Percentiles rank a stretch among this genome's conserved stretches.
phyloP scores from a whole-genome alignment of 495 filamentous ascomycete species.

The Penicillium parvum region DNA sequence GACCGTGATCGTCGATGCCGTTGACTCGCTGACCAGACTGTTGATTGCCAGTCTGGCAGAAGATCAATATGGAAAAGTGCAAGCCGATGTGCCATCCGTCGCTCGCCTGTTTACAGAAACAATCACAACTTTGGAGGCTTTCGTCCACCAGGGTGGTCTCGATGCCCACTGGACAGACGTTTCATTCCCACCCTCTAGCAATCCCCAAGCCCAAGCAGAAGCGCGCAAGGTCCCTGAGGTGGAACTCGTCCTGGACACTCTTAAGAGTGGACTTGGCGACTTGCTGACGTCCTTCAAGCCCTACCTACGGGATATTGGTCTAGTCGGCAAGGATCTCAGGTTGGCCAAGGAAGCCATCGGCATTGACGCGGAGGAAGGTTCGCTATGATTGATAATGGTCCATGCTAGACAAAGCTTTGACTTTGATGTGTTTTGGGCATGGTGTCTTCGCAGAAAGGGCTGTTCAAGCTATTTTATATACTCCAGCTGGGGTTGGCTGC shows the following conservation, averaged over 20 bases:
- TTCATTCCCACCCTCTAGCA: constrained; percentile 39
- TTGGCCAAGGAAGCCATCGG: constrained; percentile 62
- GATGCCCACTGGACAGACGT: constrained; percentile 81
- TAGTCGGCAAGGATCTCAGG: constrained; percentile 63
- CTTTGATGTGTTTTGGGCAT: constrained; percentile 10
- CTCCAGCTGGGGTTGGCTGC: constrained; percentile 10
- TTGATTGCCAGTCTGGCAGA: constrained; percentile 70
- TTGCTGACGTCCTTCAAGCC: constrained; percentile 65
- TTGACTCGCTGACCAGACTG: constrained; percentile 63
- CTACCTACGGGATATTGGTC: constrained; percentile 60
- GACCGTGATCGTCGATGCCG: constrained; percentile 63
- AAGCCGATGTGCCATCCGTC: constrained; percentile 67
- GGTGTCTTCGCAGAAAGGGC: constrained; percentile 2
- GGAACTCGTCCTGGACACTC: constrained; percentile 52
- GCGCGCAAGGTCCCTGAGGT: constrained; percentile 52
- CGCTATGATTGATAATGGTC: constrained; percentile 18
- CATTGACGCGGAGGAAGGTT: constrained; percentile 20
- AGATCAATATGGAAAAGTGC: constrained; percentile 83
- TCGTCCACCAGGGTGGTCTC: constrained; percentile 49
- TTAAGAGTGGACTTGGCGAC: constrained; percentile 56
- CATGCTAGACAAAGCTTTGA: constrained; percentile 2
- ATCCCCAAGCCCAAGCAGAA: constrained; percentile 37
- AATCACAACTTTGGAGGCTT: constrained; percentile 63
- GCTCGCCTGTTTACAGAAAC: constrained; percentile 66
- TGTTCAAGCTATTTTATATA: constrained; percentile 11